These are phyloP conservation scores for Pseudogymnoascus destructans DNA, from an alignment of 2,329 filamentous ascomycete genomes.

Conservation along the genomic window DNA sequence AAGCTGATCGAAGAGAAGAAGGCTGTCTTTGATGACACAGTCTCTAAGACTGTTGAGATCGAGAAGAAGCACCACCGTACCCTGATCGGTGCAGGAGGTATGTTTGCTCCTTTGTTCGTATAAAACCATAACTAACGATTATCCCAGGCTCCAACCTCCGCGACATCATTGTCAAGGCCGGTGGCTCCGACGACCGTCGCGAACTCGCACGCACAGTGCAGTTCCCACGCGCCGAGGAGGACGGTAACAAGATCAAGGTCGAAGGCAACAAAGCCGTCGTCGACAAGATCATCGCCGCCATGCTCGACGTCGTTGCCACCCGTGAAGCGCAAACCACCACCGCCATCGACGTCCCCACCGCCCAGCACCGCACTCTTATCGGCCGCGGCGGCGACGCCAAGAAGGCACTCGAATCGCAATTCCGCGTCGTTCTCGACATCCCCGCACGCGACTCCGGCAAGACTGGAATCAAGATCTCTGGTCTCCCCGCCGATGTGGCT, in stretches of 20 bases:
- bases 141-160: conserved; percentile 66
- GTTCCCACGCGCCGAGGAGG: conserved; percentile 80
- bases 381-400: conserved; percentile 83
- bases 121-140: conserved; percentile 28
- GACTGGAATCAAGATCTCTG: conserved; percentile 75
- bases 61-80: conserved; percentile 87
- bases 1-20: conserved; percentile 80
- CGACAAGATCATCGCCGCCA: conserved; percentile 73
- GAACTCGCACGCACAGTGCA: conserved; percentile 81
- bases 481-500: conserved; percentile 64
- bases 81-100: conserved; percentile 80
- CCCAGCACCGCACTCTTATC: conserved; percentile 85
- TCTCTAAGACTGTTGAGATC: conserved; percentile 73
- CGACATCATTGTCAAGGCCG: conserved; percentile 74
- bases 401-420: conserved; percentile 71
- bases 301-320: conserved; percentile 69
- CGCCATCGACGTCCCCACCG: conserved; percentile 66
- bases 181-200: conserved; percentile 75
- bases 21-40: conserved; percentile 78
- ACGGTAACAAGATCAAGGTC: conserved; percentile 72
- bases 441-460: conserved; percentile 77
- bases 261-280: conserved; percentile 77
- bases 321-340: conserved; percentile 73
- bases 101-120: conserved; percentile 27
- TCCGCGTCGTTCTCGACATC: conserved; percentile 78